phyloP scores from a whole-genome alignment of 2,329 filamentous ascomycete genomes.

The Blastomyces parvus region DNA sequence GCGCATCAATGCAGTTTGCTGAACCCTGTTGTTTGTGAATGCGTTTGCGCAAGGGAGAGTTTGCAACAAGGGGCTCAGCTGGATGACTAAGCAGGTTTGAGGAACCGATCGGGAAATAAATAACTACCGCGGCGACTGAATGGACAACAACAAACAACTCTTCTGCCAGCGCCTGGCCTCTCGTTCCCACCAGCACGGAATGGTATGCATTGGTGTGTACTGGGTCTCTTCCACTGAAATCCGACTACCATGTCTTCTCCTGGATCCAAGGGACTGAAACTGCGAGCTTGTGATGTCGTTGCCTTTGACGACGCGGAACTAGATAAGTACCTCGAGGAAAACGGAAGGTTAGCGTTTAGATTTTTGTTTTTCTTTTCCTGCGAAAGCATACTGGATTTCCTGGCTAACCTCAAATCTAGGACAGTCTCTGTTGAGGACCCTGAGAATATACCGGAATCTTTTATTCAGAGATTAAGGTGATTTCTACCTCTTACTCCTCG shows the following conservation, averaged over 20 bases:
- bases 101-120: too few relatives aligned
- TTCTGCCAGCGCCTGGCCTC: background rate
- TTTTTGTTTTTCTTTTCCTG: background rate
- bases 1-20: background rate
- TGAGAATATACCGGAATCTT: background rate
- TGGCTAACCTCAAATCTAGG: background rate
- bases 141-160: background rate
- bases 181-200: background rate
- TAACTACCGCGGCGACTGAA: too few relatives aligned
- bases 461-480: slow-evolving; percentile 3
- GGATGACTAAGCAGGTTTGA: background rate
- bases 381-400: background rate
- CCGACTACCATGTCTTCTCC: background rate
- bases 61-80: too few relatives aligned
- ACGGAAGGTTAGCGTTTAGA: background rate
- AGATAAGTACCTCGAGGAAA: background rate
- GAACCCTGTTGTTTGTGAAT: background rate
- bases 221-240: background rate
- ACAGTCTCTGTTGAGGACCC: background rate
- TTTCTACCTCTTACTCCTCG: background rate
- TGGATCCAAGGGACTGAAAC: background rate
- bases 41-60: background rate
- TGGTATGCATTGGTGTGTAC: background rate
- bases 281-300: background rate
- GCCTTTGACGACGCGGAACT: slow-evolving; percentile 2